phyloP scores from a whole-genome alignment of 257 asterid species.

The Verbena officinalis region DNA sequence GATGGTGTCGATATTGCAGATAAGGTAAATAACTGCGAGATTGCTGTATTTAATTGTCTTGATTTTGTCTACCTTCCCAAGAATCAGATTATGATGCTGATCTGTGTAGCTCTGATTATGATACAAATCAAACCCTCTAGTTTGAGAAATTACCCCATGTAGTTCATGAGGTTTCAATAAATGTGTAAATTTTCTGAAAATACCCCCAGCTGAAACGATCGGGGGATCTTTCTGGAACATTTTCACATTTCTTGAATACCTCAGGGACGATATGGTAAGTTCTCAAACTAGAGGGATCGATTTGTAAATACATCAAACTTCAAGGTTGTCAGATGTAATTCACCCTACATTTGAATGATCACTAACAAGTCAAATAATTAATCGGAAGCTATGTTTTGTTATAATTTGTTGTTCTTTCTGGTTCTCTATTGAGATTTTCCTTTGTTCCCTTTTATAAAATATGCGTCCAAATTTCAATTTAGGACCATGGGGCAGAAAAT shows the following conservation, averaged over 20 bases:
- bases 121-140: neutral
- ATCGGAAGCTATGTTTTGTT: conserved; percentile 13
- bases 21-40: conserved; percentile 57
- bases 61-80: conserved; percentile 9
- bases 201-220: no score
- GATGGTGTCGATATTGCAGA: conserved; percentile 49
- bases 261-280: no score
- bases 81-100: conserved; percentile 1
- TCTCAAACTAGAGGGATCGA: no score
- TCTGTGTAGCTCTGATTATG: no score
- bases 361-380: neutral
- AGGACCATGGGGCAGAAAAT: conserved; percentile 56
- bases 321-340: no score
- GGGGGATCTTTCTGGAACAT: no score
- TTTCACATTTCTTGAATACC: no score
- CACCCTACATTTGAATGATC: conserved; percentile 4
- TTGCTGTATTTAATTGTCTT: conserved; percentile 16
- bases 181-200: no score
- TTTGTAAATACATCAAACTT: no score
- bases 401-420: conserved; percentile 9
- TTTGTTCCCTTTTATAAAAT: conserved; percentile 23
- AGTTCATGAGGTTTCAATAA: no score
- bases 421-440: conserved; percentile 18
- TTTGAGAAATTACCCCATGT: conserved; percentile 8
- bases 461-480: conserved; percentile 24